These are phyloP conservation scores for Trypanosoma boissoni DNA, from an alignment of 208 protist genomes.

Conservation along the genomic window DNA sequence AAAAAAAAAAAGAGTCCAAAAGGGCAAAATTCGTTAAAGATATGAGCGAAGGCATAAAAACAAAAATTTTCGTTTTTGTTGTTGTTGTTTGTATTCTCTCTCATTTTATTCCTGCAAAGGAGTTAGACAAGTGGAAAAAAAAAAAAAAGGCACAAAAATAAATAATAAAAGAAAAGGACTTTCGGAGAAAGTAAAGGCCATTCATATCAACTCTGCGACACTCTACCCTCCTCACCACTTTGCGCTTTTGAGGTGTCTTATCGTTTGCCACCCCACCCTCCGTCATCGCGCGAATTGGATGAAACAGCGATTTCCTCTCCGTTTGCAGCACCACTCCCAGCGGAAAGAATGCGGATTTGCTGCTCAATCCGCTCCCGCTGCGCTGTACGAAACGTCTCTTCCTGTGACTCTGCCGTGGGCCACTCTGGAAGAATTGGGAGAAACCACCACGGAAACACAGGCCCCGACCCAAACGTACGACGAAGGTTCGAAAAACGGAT, in stretches of 20 bases:
- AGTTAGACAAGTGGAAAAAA: no score
- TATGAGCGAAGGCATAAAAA: no score
- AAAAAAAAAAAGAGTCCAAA: no score
- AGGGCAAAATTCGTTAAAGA: no score
- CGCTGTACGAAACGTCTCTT: slow-evolving; percentile 42
- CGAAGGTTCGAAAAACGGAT: slow-evolving; percentile 30
- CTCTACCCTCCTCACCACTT: no score
- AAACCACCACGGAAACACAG: slow-evolving; percentile 24
- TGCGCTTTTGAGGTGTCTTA: no score
- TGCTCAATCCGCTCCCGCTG: slow-evolving; percentile 32
- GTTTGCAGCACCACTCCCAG: slow-evolving; percentile 27
- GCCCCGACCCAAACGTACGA: slow-evolving; percentile 33
- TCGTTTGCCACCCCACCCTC: no score
- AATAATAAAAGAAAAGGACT: no score
- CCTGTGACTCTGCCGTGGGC: slow-evolving; percentile 23
- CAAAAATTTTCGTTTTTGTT: not conserved
- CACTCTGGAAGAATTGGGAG: slow-evolving; percentile 34
- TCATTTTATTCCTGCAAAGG: not conserved
- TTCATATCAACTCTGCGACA: no score
- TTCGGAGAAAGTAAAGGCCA: no score
- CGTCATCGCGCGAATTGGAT: not conserved
- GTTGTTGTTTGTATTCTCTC: not conserved
- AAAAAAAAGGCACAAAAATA: no score
- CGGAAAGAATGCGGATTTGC: slow-evolving; percentile 41
- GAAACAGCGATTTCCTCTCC: not conserved